These are phyloP conservation scores for Puccinia triticina DNA, from an alignment of 1,284 basidiomycete genomes.

Conservation along the genomic window DNA sequence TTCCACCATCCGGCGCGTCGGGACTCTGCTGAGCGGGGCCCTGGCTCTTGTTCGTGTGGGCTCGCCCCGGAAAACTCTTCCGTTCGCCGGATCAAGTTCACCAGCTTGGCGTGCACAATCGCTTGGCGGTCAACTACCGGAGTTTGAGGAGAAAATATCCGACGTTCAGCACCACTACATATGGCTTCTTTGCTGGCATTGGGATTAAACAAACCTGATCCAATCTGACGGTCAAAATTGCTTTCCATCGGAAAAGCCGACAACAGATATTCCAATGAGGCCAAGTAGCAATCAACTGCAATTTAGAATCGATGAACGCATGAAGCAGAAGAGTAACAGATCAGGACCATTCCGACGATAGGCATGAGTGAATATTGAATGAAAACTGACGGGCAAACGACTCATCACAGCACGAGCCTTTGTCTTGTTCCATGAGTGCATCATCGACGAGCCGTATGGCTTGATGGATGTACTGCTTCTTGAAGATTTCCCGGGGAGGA, in stretches of 20 bases:
- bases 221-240: slow-evolving; percentile 20
- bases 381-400: slow-evolving; percentile 23
- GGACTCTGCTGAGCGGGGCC: background rate
- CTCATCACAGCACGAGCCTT: slow-evolving; percentile 37
- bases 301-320: background rate
- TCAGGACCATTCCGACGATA: background rate
- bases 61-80: slow-evolving; percentile 25
- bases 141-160: no score
- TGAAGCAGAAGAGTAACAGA: background rate
- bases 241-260: slow-evolving; percentile 24
- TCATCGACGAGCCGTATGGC: slow-evolving; percentile 38
- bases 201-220: slow-evolving; percentile 25
- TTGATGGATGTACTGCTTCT: slow-evolving; percentile 38
- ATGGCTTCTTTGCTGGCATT: background rate
- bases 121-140: slow-evolving; percentile 28
- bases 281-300: slow-evolving; percentile 37
- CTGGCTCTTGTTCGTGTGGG: background rate
- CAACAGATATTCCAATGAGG: slow-evolving; percentile 36
- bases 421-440: slow-evolving; percentile 41
- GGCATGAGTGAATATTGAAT: background rate
- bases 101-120: slow-evolving; percentile 30
- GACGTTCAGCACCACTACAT: background rate
- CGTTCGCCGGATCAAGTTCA: background rate
- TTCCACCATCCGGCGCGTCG: slow-evolving; percentile 17
- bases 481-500: slow-evolving; percentile 1